Conservation (phyloP, 768 basidiomycete species). For the Exsudoporus frostii region DNA sequence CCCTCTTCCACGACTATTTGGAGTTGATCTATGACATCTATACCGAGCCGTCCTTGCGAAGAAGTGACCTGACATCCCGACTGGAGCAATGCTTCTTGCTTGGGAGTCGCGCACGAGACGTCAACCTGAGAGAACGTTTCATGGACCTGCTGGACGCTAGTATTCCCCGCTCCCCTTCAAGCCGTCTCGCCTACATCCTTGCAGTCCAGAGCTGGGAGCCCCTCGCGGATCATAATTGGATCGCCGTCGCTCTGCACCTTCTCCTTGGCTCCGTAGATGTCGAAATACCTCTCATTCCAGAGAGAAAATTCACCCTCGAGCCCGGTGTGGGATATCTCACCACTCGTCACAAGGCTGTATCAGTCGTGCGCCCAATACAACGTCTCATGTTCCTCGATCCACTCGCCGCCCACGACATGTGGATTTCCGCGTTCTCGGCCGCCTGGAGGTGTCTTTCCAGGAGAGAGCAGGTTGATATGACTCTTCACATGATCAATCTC, state of each 20-base stretch:
- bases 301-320: conserved; percentile 39
- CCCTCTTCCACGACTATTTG: conserved; percentile 78
- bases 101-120: conserved; percentile 83
- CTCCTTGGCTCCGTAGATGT: conserved; percentile 70
- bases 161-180: conserved; percentile 77
- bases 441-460: conserved; percentile 84
- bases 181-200: conserved; percentile 83
- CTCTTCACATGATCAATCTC: conserved; percentile 84
- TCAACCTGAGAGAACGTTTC: conserved; percentile 75
- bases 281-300: conserved; percentile 40
- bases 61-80: conserved; percentile 90
- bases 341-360: conserved; percentile 44
- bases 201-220: conserved; percentile 96
- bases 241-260: conserved; percentile 85
- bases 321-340: conserved; percentile 33
- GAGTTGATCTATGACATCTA: conserved; percentile 94
- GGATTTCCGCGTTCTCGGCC: conserved; percentile 85
- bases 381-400: conserved; percentile 80
- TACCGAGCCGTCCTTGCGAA: conserved; percentile 76
- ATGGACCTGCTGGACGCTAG: conserved; percentile 87
- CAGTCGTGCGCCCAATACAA: conserved; percentile 73
- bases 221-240: conserved; percentile 90
- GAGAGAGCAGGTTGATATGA: conserved; percentile 84
- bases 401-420: conserved; percentile 72
- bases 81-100: conserved; percentile 92